A percentile compares a stretch with the other conserved stretches of the same genome.
Evolutionary conservation across 2,329 filamentous ascomycete genomes (phyloP).

Genomic region (Penicillium decumbens): DNA sequence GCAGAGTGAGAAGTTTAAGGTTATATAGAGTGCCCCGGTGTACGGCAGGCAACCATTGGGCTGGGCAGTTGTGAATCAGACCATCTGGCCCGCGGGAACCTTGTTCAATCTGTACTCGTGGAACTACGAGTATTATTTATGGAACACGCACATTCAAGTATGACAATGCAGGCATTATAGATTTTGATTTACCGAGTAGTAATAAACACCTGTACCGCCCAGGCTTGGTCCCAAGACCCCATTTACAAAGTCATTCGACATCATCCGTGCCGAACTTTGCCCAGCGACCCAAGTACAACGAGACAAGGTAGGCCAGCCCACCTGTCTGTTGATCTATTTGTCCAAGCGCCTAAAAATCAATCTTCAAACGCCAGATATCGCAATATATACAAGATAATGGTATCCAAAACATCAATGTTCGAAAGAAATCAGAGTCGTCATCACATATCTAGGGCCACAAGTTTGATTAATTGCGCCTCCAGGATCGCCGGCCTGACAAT

Average conservation of each 20-base stretch:
- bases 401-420: neutral
- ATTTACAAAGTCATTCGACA: neutral
- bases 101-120: no score
- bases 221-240: neutral
- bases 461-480: neutral
- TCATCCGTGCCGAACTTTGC: neutral
- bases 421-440: constrained; percentile 1
- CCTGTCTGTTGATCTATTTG: neutral
- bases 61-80: no score
- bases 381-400: constrained; percentile 2
- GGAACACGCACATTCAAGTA: no score
- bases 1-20: neutral
- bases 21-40: no score
- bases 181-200: no score
- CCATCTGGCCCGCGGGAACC: no score
- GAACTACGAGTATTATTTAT: no score
- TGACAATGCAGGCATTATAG: no score
- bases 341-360: neutral
- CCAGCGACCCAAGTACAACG: neutral
- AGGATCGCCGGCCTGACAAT: constrained; percentile 4
- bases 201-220: neutral
- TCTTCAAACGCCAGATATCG: neutral
- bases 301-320: neutral
- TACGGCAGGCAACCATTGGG: no score
- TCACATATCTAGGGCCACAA: neutral